A percentile compares a stretch with the other conserved stretches of the same genome.
Evolutionary conservation across 2,329 filamentous ascomycete species (phyloP).

Genomic region (Monilinia aucupariae): DNA sequence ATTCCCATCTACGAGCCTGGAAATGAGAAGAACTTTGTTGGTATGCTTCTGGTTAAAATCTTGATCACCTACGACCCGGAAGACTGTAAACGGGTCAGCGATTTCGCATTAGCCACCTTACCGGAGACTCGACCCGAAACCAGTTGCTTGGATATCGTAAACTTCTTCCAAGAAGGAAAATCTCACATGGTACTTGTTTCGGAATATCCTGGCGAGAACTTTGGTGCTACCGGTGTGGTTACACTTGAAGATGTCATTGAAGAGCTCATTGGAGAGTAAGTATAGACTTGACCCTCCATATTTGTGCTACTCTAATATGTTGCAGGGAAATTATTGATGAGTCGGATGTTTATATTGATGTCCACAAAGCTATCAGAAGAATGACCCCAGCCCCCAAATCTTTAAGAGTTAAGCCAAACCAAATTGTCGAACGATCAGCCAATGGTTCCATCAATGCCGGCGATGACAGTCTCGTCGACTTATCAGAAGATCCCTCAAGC

Average conservation of each 20-base stretch:
- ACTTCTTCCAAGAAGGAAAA: slow-evolving; percentile 99
- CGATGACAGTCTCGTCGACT: slow-evolving; percentile 39
- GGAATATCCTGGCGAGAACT: slow-evolving; percentile 80
- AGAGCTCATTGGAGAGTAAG: slow-evolving; percentile 93
- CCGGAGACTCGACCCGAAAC: slow-evolving; percentile 94
- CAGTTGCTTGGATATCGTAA: slow-evolving; percentile 96
- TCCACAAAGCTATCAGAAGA: slow-evolving; percentile 94
- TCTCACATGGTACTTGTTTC: slow-evolving; percentile 98
- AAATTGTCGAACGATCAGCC: slow-evolving; percentile 45
- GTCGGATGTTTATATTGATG: slow-evolving; percentile 95
- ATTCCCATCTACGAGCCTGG: slow-evolving; percentile 90
- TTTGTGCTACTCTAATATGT: slow-evolving; percentile 26
- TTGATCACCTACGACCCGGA: slow-evolving; percentile 95
- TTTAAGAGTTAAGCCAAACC: slow-evolving; percentile 52
- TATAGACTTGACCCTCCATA: slow-evolving; percentile 28
- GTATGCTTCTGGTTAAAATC: slow-evolving; percentile 98
- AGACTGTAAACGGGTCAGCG: slow-evolving; percentile 76
- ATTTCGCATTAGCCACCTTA: slow-evolving; percentile 88
- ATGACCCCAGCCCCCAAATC: slow-evolving; percentile 56
- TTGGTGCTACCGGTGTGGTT: slow-evolving; percentile 86
- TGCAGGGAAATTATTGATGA: slow-evolving; percentile 93
- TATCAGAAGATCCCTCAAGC: slow-evolving; percentile 38
- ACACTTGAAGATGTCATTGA: slow-evolving; percentile 98
- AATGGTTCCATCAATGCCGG: slow-evolving; percentile 33
- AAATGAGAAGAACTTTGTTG: slow-evolving; percentile 82